Base-by-base conservation (phyloP, 352 stramenopile species). In the Pythium pyrilobum region DNA sequence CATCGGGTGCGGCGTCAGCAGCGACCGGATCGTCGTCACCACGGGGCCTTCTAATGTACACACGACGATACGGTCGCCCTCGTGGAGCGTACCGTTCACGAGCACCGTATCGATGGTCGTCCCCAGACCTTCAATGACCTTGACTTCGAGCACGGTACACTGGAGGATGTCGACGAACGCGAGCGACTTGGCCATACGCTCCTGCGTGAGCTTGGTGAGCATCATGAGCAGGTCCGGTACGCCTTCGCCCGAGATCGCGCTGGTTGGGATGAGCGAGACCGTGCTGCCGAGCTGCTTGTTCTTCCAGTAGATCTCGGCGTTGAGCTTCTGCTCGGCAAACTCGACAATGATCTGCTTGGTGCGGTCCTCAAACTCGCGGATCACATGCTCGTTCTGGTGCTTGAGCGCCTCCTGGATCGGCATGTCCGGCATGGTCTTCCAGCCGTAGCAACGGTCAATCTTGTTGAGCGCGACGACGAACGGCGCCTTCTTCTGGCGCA, bases 381-480 rank as follows among this genome's bases (percentile, higher is more conserved):
- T 69, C 12, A 97, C 97, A 64, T 98, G 90, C 39, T 98, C 83
- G 39, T 97, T 87, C 67, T 93, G 82, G 65, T 87, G 70, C 73
- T 87, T 86, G 37, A 93, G 78, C 23, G 83, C 83, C 36, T 98
- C 89, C 46, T 97, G 90, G 54, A 99, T 95, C 15, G 96, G 91
- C 52, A 89, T 91, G 72, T 99, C 90, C 16, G 89, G 81, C 66
- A 89, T 95, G 7, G 90, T 91, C 75, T 99, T 98, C 97, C 97
- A 99, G 42, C 84, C 91, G 74, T 99, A 99, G 61, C 95, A 98
- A 50, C 97, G 81, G 91, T 99, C 97, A 21, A 98, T 93, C 78
- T 99, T 99, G 81, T 99, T 99, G 24, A 99, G 81, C 18, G 97
- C 97, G 23, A 99, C 93, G 15, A 99, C 91, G 63, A 99, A 99